Percentiles rank a stretch among this genome's conserved stretches.
Evolutionary conservation across 805 yeast genomes (phyloP).

Genomic region (Schwanniomyces polymorphus): DNA sequence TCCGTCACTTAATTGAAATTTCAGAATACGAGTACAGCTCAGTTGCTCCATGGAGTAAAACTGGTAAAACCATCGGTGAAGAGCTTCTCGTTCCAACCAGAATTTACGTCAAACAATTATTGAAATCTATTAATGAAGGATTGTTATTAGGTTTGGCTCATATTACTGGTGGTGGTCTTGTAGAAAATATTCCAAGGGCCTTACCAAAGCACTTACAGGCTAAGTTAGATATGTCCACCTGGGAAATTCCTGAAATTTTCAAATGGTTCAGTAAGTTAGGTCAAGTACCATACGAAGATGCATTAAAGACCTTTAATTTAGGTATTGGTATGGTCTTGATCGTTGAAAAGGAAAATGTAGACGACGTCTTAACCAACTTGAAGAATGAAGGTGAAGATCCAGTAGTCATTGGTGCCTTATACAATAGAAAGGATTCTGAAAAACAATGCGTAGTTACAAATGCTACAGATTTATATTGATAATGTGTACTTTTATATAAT

Average conservation of each 20-base stretch:
- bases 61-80: slow-evolving; percentile 73
- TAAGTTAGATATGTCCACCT: slow-evolving; percentile 68
- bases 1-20: slow-evolving; percentile 85
- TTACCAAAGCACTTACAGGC: slow-evolving; percentile 82
- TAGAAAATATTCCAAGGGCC: slow-evolving; percentile 95
- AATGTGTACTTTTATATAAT: background rate
- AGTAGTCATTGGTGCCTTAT: slow-evolving; percentile 45
- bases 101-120: slow-evolving; percentile 88
- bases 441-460: slow-evolving; percentile 63
- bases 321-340: slow-evolving; percentile 97
- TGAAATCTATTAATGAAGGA: slow-evolving; percentile 68
- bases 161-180: slow-evolving; percentile 97
- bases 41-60: slow-evolving; percentile 79
- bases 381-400: slow-evolving; percentile 73
- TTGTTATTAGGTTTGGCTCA: slow-evolving; percentile 87
- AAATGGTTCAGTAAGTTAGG: slow-evolving; percentile 94
- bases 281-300: slow-evolving; percentile 80
- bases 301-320: slow-evolving; percentile 87
- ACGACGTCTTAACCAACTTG: slow-evolving; percentile 52
- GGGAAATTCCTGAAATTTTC: slow-evolving; percentile 89
- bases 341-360: slow-evolving; percentile 69
- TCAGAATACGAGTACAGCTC: slow-evolving; percentile 68
- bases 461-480: slow-evolving; percentile 24
- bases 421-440: slow-evolving; percentile 38
- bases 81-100: slow-evolving; percentile 87